Percentiles rank a stretch among this genome's conserved stretches.
Evolutionary conservation across 2,329 filamentous ascomycete species (phyloP).

Genomic region (Aspergillus fijiensis): DNA sequence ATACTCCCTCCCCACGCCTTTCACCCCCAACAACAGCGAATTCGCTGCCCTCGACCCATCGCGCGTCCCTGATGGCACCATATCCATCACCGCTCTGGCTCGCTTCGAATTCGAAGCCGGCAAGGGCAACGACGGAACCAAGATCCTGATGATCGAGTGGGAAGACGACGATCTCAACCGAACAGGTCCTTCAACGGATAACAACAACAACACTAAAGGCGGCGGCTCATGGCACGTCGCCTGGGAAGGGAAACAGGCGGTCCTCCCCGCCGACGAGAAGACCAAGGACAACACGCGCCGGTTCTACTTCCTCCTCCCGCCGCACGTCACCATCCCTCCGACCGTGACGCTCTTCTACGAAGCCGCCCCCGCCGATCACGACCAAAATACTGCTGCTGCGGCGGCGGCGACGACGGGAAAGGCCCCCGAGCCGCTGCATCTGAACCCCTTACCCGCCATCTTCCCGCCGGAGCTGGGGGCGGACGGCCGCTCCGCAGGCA

Average conservation of each 20-base stretch:
- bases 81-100: slow-evolving; percentile 63
- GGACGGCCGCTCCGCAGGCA: slow-evolving; percentile 64
- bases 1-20: slow-evolving; percentile 21
- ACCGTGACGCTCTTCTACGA: slow-evolving; percentile 64
- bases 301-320: slow-evolving; percentile 78
- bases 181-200: slow-evolving; percentile 28
- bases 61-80: slow-evolving; percentile 23
- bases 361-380: slow-evolving; percentile 22
- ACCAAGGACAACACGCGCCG: slow-evolving; percentile 57
- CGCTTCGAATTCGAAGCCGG: slow-evolving; percentile 84
- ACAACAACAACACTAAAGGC: background rate
- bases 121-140: slow-evolving; percentile 77
- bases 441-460: slow-evolving; percentile 83
- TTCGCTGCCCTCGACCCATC: slow-evolving; percentile 35
- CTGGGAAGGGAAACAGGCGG: slow-evolving; percentile 77
- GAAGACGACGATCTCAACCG: slow-evolving; percentile 59
- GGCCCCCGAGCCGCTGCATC: slow-evolving; percentile 48
- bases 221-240: slow-evolving; percentile 70
- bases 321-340: slow-evolving; percentile 68
- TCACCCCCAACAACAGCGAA: slow-evolving; percentile 34
- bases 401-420: background rate
- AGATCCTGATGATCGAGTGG: slow-evolving; percentile 94
- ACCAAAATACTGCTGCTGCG: background rate
- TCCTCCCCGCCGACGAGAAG: slow-evolving; percentile 65
- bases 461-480: slow-evolving; percentile 74